These are phyloP conservation scores for Echinochloa phyllopogon DNA, from an alignment of 176 grass and related monocot species.

Conservation along the genomic window DNA sequence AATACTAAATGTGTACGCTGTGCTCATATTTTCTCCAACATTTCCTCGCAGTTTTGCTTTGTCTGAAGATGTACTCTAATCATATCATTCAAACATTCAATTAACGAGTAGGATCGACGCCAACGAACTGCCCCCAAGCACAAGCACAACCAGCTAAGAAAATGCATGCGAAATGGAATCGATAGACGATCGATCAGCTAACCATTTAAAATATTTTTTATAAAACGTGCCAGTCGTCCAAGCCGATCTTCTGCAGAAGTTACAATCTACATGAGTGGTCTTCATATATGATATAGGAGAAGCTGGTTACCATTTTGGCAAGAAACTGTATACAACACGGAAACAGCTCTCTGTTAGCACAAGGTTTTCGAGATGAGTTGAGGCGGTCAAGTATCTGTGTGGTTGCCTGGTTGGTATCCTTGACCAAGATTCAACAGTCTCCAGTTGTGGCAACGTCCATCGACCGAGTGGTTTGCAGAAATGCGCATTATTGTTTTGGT, in stretches of 20 bases:
- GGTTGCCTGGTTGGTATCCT: background rate
- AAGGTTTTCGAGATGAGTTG: slow-evolving; percentile 39
- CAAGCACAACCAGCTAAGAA: background rate
- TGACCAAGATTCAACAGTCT: slow-evolving; percentile 30
- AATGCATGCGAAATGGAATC: background rate
- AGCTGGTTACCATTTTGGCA: background rate
- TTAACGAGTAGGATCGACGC: background rate
- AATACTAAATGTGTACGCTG: background rate
- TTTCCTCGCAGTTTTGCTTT: slow-evolving; percentile 37
- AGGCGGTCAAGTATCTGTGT: slow-evolving; percentile 17
- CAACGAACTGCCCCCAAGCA: background rate
- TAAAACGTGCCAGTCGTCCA: background rate
- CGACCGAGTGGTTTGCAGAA: background rate
- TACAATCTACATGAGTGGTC: background rate
- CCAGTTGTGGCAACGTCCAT: background rate
- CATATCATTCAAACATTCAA: background rate
- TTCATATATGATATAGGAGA: background rate
- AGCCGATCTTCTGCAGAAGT: background rate
- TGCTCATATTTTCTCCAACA: slow-evolving; percentile 37
- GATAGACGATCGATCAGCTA: background rate
- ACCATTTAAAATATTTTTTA: background rate
- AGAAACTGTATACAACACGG: background rate
- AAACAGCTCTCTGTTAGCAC: slow-evolving; percentile 29
- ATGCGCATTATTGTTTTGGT: background rate
- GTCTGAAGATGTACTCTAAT: slow-evolving; percentile 28